Base-by-base conservation (phyloP, 2,329 filamentous ascomycete genomes). In the Aureobasidium sp. region DNA sequence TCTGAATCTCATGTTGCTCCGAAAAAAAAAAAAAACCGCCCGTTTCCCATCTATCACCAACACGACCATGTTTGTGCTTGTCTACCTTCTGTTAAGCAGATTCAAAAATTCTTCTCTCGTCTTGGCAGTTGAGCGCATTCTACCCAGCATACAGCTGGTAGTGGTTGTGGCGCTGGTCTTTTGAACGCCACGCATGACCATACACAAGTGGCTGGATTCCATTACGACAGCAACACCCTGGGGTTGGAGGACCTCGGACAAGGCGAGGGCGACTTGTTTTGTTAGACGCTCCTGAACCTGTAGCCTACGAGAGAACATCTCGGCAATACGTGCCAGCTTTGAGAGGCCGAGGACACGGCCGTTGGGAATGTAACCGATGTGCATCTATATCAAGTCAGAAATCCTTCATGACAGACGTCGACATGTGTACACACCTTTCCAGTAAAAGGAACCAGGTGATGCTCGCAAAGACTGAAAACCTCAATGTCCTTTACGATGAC, bases 401-500 rank as follows among this genome's bases (percentile, higher is more conserved):
- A 47, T 19, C 19, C 2, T 23, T 23, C 43, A 50, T 37, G 66
- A 58, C 49, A 10, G 15, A 4, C 37, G 43, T 9, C 47, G 23
- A 21, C 7, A 10, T 25, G n/a, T 21, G 13, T 29, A 53, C 67
- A 21, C 78, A 92, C 90, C 84, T 96, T 97, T 69, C 94, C 94
- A 3, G 84, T 93, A 69, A 99, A 99, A 0, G 94, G 94, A 8
- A 99, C 93, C 71, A 99, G 82, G 71, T 99, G 94, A 73, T 99
- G 94, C 77, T 99, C 94, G 78, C 94, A 99, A 45, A 97, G 79
- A 65, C 88, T 93, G 74, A 91, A 95, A 13, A 97, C 84, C 71
- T 96, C 92, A 69, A 99, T 97, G 70, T 97, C 92, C 77, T 95
- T 96, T 62, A 99, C 90, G 69, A 97, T 96, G 31, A 99, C 92